These are phyloP conservation scores for Fraxinus dipetala DNA, from an alignment of 305 asterid genomes.

Conservation along the genomic window DNA sequence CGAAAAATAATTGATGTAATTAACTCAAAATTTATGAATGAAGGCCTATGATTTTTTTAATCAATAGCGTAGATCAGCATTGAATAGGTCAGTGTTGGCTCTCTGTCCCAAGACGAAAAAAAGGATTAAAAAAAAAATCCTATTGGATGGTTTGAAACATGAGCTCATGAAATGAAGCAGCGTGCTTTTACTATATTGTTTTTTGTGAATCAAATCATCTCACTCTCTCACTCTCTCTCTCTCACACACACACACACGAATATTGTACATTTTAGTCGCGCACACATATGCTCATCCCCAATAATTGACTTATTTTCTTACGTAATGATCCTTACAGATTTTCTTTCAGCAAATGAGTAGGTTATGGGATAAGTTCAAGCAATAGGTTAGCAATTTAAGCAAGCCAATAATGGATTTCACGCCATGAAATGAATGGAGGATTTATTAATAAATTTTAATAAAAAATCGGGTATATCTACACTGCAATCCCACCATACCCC, in stretches of 20 bases:
- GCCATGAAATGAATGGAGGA: background rate
- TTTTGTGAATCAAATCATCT: background rate
- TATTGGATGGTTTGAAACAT: background rate
- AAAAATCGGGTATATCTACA: too few relatives aligned
- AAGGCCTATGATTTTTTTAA: background rate
- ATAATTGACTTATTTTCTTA: background rate
- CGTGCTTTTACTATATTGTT: slow-evolving; percentile 3
- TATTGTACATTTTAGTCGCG: background rate
- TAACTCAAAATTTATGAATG: background rate
- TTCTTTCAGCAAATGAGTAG: background rate
- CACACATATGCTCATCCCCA: background rate
- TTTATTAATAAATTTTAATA: too few relatives aligned
- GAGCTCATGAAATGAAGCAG: background rate
- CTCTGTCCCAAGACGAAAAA: background rate
- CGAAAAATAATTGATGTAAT: background rate
- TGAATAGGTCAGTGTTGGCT: background rate
- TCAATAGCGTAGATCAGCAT: background rate
- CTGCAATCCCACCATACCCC: too few relatives aligned
- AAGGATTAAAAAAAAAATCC: background rate
- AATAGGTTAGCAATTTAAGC: background rate
- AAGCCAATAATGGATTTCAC: background rate
- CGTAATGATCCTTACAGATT: background rate
- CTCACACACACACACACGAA: background rate
- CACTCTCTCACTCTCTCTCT: background rate
- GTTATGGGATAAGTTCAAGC: background rate